Base-by-base conservation (phyloP, 2,329 filamentous ascomycete genomes). In the Fusarium sp. region DNA sequence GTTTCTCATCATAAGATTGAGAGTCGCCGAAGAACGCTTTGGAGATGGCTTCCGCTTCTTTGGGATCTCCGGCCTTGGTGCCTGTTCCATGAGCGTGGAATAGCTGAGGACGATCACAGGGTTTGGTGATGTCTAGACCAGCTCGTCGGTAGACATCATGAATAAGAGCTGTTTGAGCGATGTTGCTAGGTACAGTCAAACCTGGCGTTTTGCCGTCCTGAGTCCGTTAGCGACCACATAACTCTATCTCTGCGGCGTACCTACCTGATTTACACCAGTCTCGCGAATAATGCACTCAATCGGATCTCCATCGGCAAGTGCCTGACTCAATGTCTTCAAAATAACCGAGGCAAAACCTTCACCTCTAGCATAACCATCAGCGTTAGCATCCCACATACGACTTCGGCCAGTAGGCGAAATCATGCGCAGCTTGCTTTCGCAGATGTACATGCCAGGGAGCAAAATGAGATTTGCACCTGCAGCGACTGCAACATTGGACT, bases 31-130 rank as follows among this genome's bases (percentile, higher is more conserved):
- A 61, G 18, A 65, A 59, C 12, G 57, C 53, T 6, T n/a, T 35
- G 2, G 18, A 41, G 10, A 69, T 69, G 0, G 68, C 68, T n/a
- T 57, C 57, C 6, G 68, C 68, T 17, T 71, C 68, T 18, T 60
- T 46, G 2, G 54, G 68, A 3, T 71, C 68, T 3, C 68, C 68
- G 1, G 68, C 62, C 14, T 61, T 53, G 7, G 68, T 71, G 2
- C 68, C 68, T 10, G 68, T 71, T 3, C 68, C 68, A 14, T 71
- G 68, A 3, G 68, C 68, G 2, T 71, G 41, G 30, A 71, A 64
- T 10, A 53, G 42, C 32, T 65, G 62, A 7, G 49, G 50, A 3
- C 59, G 62, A 13, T 62, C 62, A 8, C 18, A 32, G 9, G 17
- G 35, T 7, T 49, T 50, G 3, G 35, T 45, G 0, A 40, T 40